Conservation (phyloP, 192 early-diverging fungal species). For the Chytriomyces sp. region DNA sequence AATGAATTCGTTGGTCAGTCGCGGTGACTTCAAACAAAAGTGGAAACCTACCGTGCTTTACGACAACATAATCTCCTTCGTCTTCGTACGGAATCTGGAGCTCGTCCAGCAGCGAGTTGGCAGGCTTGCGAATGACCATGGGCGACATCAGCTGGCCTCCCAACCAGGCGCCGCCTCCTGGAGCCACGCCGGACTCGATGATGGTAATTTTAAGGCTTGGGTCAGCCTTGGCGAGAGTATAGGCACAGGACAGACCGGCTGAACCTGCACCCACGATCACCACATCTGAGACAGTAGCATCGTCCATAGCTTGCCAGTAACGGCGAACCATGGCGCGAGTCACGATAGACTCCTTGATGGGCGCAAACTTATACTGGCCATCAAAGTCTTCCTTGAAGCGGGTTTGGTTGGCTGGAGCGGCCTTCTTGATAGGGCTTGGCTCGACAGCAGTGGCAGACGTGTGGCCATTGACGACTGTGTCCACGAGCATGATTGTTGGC, state of each 20-base stretch:
- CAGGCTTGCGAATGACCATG: slow-evolving; percentile 75
- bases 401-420: no score
- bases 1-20: background rate
- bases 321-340: slow-evolving; percentile 21
- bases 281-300: slow-evolving; percentile 69
- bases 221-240: slow-evolving; percentile 61
- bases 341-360: slow-evolving; percentile 25
- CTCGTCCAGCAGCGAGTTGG: slow-evolving; percentile 64
- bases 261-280: slow-evolving; percentile 74
- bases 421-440: no score
- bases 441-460: no score
- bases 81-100: slow-evolving; percentile 70
- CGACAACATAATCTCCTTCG: slow-evolving; percentile 71
- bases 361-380: slow-evolving; percentile 19
- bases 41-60: slow-evolving; percentile 45
- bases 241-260: slow-evolving; percentile 71
- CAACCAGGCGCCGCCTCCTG: slow-evolving; percentile 75
- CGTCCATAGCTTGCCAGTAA: slow-evolving; percentile 68
- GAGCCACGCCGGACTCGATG: slow-evolving; percentile 69
- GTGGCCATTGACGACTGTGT: no score
- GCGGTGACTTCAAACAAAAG: background rate
- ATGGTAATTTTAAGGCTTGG: slow-evolving; percentile 70
- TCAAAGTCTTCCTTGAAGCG: background rate
- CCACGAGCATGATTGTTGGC: no score
- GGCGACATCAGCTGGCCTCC: slow-evolving; percentile 72